Base-by-base conservation (phyloP, 495 filamentous ascomycete genomes). In the Penicillium herquei region DNA sequence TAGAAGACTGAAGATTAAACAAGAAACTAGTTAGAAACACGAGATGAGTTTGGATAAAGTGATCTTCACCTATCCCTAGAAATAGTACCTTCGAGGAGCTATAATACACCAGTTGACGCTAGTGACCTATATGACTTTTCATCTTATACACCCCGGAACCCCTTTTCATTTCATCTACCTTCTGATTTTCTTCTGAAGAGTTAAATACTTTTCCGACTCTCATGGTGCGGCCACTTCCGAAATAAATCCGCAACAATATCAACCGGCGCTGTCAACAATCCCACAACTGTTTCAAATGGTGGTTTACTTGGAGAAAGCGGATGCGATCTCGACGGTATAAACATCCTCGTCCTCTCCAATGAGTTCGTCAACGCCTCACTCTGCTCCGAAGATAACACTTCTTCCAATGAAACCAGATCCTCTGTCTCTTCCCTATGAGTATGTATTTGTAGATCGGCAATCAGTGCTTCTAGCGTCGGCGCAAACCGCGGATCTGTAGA, bases 251-350 rank as follows among this genome's bases (percentile, higher is more conserved):
- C 52, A 13, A 70, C 12, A 16, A 35, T 41, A 65, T 69, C 66
- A 16, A 70, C 37, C 11, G 68, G 68, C 53, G 66, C 64, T 34
- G 54, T 59, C 50, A 70, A 14, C 17, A 69, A 35, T 3, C 55
- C 61, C 42, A 52, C 61, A 31, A 55, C 65, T 7, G 61, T 70
- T 52, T 65, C 64, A 57, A 67, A 69, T 2, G 59, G 61, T 18
- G 57, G 66, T 21, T 65, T 60, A 21, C 42, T 57, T 6, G 69
- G 67, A 7, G 64, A 63, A 13, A 46, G 54, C 9, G 82, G 82
- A 64, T 86, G 83, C 43, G 76, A 75, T 13, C 79, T 71, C 0
- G 80, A 81, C 1, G 82, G 82, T 1, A 82, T 78, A 68, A 87
- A 83, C 37, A 71, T 66, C 71, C 87, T 87, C 35, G 81, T 86